Percentiles rank a stretch among this genome's conserved stretches.
phyloP scores from a whole-genome alignment of 306 rosid species.

The Trichosanthes cucumerina region DNA sequence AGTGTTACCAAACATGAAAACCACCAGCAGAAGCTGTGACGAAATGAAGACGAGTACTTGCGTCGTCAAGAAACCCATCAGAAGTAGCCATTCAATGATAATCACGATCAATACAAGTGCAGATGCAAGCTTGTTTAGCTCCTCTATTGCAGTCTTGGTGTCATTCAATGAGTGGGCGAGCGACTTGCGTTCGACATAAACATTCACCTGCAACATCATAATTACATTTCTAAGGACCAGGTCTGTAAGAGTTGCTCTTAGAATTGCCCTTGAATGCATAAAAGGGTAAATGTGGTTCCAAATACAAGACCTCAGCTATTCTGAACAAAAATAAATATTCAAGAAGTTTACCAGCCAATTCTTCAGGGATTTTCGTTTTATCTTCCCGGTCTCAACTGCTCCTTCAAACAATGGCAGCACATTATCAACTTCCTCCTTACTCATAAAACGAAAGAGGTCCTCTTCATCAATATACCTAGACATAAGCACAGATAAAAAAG shows the following conservation, averaged over 20 bases:
- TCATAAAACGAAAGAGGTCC: slow-evolving; percentile 65
- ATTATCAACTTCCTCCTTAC: slow-evolving; percentile 52
- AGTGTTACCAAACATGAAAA: slow-evolving; percentile 62
- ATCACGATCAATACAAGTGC: slow-evolving; percentile 26
- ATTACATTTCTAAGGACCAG: not conserved
- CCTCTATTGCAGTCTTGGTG: slow-evolving; percentile 75
- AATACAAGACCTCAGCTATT: not conserved
- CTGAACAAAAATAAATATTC: not conserved
- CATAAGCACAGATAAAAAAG: not conserved
- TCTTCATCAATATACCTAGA: slow-evolving; percentile 66
- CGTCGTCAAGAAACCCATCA: slow-evolving; percentile 74
- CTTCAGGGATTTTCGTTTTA: slow-evolving; percentile 63
- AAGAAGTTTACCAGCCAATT: slow-evolving; percentile 58
- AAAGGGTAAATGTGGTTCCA: not conserved
- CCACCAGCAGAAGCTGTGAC: slow-evolving; percentile 67
- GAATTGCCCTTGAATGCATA: not conserved
- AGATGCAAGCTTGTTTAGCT: slow-evolving; percentile 58
- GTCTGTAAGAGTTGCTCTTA: not conserved
- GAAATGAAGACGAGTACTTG: slow-evolving; percentile 58
- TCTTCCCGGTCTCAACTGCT: slow-evolving; percentile 47
- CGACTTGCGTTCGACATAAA: slow-evolving; percentile 64
- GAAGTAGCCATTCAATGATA: slow-evolving; percentile 48
- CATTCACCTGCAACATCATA: slow-evolving; percentile 46
- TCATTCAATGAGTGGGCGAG: slow-evolving; percentile 68
- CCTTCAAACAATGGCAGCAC: slow-evolving; percentile 67